Evolutionary conservation across 2,329 filamentous ascomycete species (phyloP), one percentile per base, ranked within the genome.

Genomic region (Pestalotiopsis sp.): DNA sequence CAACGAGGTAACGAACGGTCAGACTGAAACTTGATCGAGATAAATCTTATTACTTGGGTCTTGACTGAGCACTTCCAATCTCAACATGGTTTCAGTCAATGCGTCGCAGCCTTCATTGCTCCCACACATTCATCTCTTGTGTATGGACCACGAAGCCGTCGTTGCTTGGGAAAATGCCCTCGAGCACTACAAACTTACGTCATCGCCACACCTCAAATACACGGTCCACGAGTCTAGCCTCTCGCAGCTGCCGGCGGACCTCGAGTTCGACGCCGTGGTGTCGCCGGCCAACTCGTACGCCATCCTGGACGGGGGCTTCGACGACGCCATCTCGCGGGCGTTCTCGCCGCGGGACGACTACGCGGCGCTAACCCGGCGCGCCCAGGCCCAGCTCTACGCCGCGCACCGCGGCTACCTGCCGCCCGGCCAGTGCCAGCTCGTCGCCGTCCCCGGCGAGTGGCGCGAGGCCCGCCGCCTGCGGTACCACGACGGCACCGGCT

Each of bases 251-350:
- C 76, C 82, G 0, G 12, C 72, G 0, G 64, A 69, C 0, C 74
- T 80, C 9, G 76, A 76, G 38, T 86, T 86, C 72, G 82, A 87
- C 72, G 77, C 83, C 13, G 76, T 88, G 57, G 84, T 87, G 25
- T 88, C 86, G 1, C 86, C 86, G 0, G 85, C 86, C 57, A 88
- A 88, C 72, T 87, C 84, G 1, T 88, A 87, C 73, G 86, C 81
- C 36, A 80, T 81, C 1, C 80, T 89, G 0, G 86, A 88, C 70
- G 86, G 87, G 36, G 84, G 81, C 62, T 88, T 87, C 70, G 85
- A 88, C 74, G 83, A 86, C 70, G 86, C 86, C 27, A 84, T 88
- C 67, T 87, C 85, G 0, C 79, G 80, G 39, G 79, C 80, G 12
- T 83, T 87, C 69, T 82, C 83, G 1, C 84, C 84, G 0, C 69